Evolutionary conservation across 1,284 basidiomycete genomes (phyloP).

Genomic region (Sutorius eximius): DNA sequence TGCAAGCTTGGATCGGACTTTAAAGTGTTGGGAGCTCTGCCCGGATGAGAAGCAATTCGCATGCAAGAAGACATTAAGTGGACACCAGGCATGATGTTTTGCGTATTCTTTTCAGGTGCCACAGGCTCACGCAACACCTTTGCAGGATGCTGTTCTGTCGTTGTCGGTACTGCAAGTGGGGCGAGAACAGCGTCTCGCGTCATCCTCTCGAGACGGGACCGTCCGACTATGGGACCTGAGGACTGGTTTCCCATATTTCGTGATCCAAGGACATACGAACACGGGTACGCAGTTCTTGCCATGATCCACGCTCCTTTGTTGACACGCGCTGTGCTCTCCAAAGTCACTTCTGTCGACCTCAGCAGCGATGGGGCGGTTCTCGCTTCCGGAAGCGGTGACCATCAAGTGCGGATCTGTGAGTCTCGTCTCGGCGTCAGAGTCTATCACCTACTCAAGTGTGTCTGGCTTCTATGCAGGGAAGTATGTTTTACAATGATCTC

Average conservation of each 20-base stretch:
- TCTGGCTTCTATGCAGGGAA: slow-evolving; percentile 26
- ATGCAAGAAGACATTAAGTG: slow-evolving; percentile 32
- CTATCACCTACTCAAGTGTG: slow-evolving; percentile 23
- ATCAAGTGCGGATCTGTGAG: slow-evolving; percentile 75
- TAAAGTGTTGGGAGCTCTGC: slow-evolving; percentile 33
- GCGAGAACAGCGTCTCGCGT: slow-evolving; percentile 36
- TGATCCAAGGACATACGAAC: slow-evolving; percentile 38
- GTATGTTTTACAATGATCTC: slow-evolving; percentile 28
- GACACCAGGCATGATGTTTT: slow-evolving; percentile 25
- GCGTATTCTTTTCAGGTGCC: not conserved
- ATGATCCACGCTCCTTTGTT: slow-evolving; percentile 21
- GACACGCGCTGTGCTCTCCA: slow-evolving; percentile 6
- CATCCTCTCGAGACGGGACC: slow-evolving; percentile 36
- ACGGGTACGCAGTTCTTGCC: slow-evolving; percentile 30
- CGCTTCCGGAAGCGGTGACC: slow-evolving; percentile 89
- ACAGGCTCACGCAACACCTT: not conserved
- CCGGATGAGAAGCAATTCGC: slow-evolving; percentile 25
- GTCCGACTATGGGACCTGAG: slow-evolving; percentile 35
- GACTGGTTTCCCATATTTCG: slow-evolving; percentile 33
- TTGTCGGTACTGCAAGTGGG: slow-evolving; percentile 35
- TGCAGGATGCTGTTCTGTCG: slow-evolving; percentile 34
- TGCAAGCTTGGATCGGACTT: slow-evolving; percentile 31
- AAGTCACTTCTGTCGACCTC: slow-evolving; percentile 87
- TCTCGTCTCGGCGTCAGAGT: slow-evolving; percentile 10
- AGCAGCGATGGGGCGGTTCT: slow-evolving; percentile 72